Evolutionary conservation across 805 yeast genomes (phyloP).

Genomic region (Candida tallmaniae): DNA sequence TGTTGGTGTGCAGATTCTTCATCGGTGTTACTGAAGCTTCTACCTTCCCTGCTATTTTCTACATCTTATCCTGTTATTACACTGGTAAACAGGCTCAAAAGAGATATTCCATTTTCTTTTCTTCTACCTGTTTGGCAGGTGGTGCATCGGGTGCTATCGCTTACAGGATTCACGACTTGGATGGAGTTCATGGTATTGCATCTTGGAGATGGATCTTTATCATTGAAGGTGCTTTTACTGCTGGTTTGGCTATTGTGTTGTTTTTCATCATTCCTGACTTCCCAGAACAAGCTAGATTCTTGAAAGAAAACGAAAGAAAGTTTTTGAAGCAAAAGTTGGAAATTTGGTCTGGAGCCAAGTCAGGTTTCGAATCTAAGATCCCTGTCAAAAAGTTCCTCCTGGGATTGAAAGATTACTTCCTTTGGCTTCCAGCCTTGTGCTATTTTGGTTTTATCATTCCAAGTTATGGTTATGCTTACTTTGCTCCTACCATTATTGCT

Average conservation of each 20-base stretch:
- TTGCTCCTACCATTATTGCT: slow-evolving; percentile 63
- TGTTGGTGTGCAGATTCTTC: slow-evolving; percentile 59
- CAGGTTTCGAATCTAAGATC: slow-evolving; percentile 47
- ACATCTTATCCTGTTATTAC: slow-evolving; percentile 63
- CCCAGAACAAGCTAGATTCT: slow-evolving; percentile 61
- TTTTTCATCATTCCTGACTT: slow-evolving; percentile 60
- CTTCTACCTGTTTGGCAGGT: slow-evolving; percentile 72
- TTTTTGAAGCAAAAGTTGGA: slow-evolving; percentile 58
- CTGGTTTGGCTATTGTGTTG: slow-evolving; percentile 31
- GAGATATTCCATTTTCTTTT: slow-evolving; percentile 64
- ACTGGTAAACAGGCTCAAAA: slow-evolving; percentile 62
- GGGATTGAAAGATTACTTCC: slow-evolving; percentile 56
- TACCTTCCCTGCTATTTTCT: slow-evolving; percentile 72
- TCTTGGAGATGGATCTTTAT: slow-evolving; percentile 53
- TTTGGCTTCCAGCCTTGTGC: slow-evolving; percentile 54
- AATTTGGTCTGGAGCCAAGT: slow-evolving; percentile 27
- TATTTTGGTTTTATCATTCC: slow-evolving; percentile 68
- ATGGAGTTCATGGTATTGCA: slow-evolving; percentile 36
- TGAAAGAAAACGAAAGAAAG: slow-evolving; percentile 45
- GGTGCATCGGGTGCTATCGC: slow-evolving; percentile 77
- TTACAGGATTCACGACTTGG: slow-evolving; percentile 53
- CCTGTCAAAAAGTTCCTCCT: slow-evolving; percentile 40
- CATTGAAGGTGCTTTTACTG: slow-evolving; percentile 41
- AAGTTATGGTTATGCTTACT: slow-evolving; percentile 72
- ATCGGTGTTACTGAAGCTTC: slow-evolving; percentile 69